Percentiles rank a stretch among this genome's conserved stretches.
Evolutionary conservation across 495 filamentous ascomycete species (phyloP).

Genomic region (Penicillium goetzii): DNA sequence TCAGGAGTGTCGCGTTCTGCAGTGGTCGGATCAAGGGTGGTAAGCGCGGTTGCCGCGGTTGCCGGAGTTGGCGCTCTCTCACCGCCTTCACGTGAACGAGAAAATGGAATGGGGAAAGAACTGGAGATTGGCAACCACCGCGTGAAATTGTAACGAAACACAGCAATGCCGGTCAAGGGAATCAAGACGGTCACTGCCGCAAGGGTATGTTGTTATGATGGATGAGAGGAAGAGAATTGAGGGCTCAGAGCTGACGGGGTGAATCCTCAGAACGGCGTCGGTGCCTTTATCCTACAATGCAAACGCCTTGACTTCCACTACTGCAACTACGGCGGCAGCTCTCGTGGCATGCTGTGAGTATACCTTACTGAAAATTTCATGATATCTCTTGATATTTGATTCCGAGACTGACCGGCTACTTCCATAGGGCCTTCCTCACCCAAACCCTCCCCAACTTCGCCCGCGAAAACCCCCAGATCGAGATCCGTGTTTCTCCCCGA

Average conservation of each 20-base stretch:
- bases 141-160: constrained; percentile 14
- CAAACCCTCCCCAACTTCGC: constrained; percentile 76
- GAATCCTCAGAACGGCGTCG: constrained; percentile 80
- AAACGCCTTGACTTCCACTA: constrained; percentile 94
- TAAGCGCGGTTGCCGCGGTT: constrained; percentile 22
- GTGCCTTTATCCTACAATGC: constrained; percentile 96
- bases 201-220: constrained; percentile 35
- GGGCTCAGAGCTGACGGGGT: constrained; percentile 11
- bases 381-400: not conserved
- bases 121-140: not conserved
- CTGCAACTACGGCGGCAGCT: constrained; percentile 92
- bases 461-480: constrained; percentile 79
- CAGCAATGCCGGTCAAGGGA: constrained; percentile 71
- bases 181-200: constrained; percentile 48
- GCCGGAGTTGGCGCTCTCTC: constrained; percentile 19
- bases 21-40: constrained; percentile 21
- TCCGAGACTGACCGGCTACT: constrained; percentile 6
- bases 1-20: constrained; percentile 32
- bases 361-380: not conserved
- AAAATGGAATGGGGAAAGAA: constrained; percentile 28
- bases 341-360: constrained; percentile 88
- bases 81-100: constrained; percentile 36
- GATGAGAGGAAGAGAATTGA: not conserved
- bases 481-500: constrained; percentile 86
- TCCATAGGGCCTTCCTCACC: constrained; percentile 74